Conservation (phyloP, 176 grass and related monocot genomes). For the Paspalum vaginatum region DNA sequence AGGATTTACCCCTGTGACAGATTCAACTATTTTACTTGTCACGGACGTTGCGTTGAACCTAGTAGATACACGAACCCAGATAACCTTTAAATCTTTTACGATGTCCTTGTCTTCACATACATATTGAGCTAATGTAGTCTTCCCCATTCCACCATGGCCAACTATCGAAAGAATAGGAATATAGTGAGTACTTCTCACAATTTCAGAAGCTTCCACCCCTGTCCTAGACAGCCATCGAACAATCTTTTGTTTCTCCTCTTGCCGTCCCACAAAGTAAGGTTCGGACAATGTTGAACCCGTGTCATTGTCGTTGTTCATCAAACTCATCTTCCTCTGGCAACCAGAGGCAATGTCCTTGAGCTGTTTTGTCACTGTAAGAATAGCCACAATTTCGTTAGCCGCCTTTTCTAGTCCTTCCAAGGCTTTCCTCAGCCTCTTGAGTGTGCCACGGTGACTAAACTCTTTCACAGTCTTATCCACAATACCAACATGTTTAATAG, state of each 20-base stretch:
- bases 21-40: not conserved
- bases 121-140: slow-evolving; percentile 57
- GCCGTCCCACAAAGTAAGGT: slow-evolving; percentile 38
- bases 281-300: slow-evolving; percentile 37
- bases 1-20: not conserved
- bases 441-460: slow-evolving; percentile 19
- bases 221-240: slow-evolving; percentile 32
- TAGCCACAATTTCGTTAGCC: not conserved
- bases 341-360: not conserved
- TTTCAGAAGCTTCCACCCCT: slow-evolving; percentile 1
- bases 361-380: slow-evolving; percentile 9
- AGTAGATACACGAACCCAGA: slow-evolving; percentile 38
- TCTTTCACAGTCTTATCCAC: not conserved
- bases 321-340: not conserved
- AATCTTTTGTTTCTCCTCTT: not conserved
- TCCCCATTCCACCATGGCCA: slow-evolving; percentile 53
- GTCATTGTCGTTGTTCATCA: not conserved
- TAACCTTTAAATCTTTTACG: not conserved
- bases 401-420: slow-evolving; percentile 45
- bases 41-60: slow-evolving; percentile 13
- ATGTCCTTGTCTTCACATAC: not conserved
- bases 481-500: slow-evolving; percentile 9
- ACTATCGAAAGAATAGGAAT: slow-evolving; percentile 19
- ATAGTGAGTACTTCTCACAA: not conserved
- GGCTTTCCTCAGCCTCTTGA: slow-evolving; percentile 39